A percentile compares a stretch with the other conserved stretches of the same genome.
Evolutionary conservation across 805 yeast genomes (phyloP).

Genomic region (Saccharomycopsis sp.): DNA sequence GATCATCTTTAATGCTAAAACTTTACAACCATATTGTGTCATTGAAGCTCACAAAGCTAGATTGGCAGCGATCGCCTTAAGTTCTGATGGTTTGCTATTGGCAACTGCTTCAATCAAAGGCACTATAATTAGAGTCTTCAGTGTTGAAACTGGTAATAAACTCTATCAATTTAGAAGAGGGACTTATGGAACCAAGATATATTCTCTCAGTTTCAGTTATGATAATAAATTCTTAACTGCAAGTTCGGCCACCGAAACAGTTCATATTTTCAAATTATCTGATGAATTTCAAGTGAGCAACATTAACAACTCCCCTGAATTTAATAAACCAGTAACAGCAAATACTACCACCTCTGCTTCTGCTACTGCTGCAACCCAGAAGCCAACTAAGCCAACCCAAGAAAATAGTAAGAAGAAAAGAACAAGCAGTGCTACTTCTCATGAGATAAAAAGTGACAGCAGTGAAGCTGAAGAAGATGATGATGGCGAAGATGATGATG

Average conservation of each 20-base stretch:
- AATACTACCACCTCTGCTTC: conserved; percentile 1
- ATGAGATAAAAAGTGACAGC: conserved; percentile 21
- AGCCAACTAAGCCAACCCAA: neutral
- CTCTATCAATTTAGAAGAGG: conserved; percentile 72
- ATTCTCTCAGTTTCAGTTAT: conserved; percentile 66
- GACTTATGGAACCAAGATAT: conserved; percentile 74
- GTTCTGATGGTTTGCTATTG: conserved; percentile 55
- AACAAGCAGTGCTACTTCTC: neutral
- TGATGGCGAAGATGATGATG: conserved; percentile 10
- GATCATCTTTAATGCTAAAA: conserved; percentile 54
- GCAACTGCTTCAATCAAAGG: conserved; percentile 79
- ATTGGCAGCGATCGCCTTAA: conserved; percentile 55
- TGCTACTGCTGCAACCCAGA: conserved; percentile 2
- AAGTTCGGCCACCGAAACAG: conserved; percentile 83
- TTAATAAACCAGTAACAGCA: neutral
- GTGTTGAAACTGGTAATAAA: conserved; percentile 54
- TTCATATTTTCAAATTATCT: conserved; percentile 79
- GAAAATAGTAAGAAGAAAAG: conserved; percentile 10
- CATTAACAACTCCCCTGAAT: conserved; percentile 7
- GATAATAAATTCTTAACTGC: conserved; percentile 72
- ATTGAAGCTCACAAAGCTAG: conserved; percentile 71
- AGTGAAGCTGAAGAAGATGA: conserved; percentile 20
- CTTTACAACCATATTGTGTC: conserved; percentile 57
- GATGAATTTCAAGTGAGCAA: conserved; percentile 28
- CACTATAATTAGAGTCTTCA: conserved; percentile 65